Conservation (phyloP, 805 yeast species). For the Lipomyces yamanashiensis region DNA sequence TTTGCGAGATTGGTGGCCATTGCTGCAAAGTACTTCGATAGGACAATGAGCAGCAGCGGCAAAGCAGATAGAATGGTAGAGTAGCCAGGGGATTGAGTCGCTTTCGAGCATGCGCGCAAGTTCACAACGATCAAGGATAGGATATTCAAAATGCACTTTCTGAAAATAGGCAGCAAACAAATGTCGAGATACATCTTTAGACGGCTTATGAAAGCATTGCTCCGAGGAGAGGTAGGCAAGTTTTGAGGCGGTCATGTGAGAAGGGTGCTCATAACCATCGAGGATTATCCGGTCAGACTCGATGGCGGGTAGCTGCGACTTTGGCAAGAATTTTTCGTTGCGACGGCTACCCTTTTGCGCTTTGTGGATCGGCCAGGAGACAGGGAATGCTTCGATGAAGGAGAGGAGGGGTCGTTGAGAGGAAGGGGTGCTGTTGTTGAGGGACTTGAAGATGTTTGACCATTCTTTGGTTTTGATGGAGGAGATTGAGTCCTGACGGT, state of each 20-base stretch:
- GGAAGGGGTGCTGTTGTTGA: background rate
- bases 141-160: slow-evolving; percentile 23
- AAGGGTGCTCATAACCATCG: slow-evolving; percentile 10
- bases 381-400: slow-evolving; percentile 15
- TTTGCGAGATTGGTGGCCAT: slow-evolving; percentile 1
- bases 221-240: slow-evolving; percentile 4
- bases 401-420: background rate
- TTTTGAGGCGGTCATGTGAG: slow-evolving; percentile 8
- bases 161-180: slow-evolving; percentile 19
- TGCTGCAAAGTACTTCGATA: background rate
- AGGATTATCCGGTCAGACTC: background rate
- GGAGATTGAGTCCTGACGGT: too few relatives aligned
- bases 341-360: background rate
- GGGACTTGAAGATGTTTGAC: slow-evolving; percentile 1
- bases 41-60: slow-evolving; percentile 14
- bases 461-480: background rate
- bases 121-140: slow-evolving; percentile 17
- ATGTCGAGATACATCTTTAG: background rate
- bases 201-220: slow-evolving; percentile 10
- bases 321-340: background rate
- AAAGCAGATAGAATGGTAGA: slow-evolving; percentile 21
- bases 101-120: slow-evolving; percentile 2
- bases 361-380: background rate
- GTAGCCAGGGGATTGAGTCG: slow-evolving; percentile 13
- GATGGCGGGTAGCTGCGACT: background rate